Evolutionary conservation across 208 protist species (phyloP), one percentile per base, ranked within the genome.

Genomic region (Leishmania gerbilli): DNA sequence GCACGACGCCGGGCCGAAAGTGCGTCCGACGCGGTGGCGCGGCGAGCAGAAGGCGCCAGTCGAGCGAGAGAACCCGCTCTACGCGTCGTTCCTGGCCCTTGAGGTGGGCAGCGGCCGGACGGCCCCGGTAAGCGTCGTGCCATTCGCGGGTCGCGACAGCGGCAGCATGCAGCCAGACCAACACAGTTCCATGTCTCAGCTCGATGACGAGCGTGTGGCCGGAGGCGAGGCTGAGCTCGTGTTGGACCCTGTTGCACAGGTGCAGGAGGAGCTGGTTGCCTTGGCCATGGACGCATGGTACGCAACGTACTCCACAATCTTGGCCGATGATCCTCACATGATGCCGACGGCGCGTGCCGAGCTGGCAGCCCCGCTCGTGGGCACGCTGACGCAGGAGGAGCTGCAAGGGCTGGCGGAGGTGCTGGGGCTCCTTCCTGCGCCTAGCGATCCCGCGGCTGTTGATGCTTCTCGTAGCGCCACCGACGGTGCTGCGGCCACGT

Each of bases 231-330:
- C 24, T 37, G 68, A 79, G 31, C 2, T 27, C 51, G 37, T 72
- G n/a, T 42, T 62, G 27, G 58, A 79, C 47, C 40, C 76, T 19
- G 62, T 84, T 42, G 81, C 88, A 24, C 77, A 87, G 51, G 91
- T 95, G 58, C 78, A 87, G 67, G 86, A 84, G 56, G 94, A 96
- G 84, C 89, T 97, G 24, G 81, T 86, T 21, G 92, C 92, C 0
- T 83, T 95, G 74, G 92, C 94, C 31, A 93, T 97, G 86, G 94
- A 97, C 71, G 89, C 92, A 80, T 97, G 94, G 92, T 95, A 97
- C 83, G 89, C 78, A 31, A 89, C 93, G 5, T 97, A 97, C 88
- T 95, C 92, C 55, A 91, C 92, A 37, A 90, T 82, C 40, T 84
- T 97, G 42, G 87, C 94, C 47, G 85, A 93, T 47, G 62, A 89